Evolutionary conservation across 106 monocot species (phyloP), one percentile per base, ranked within the genome.

Genomic region (Hemerocallis citrina): DNA sequence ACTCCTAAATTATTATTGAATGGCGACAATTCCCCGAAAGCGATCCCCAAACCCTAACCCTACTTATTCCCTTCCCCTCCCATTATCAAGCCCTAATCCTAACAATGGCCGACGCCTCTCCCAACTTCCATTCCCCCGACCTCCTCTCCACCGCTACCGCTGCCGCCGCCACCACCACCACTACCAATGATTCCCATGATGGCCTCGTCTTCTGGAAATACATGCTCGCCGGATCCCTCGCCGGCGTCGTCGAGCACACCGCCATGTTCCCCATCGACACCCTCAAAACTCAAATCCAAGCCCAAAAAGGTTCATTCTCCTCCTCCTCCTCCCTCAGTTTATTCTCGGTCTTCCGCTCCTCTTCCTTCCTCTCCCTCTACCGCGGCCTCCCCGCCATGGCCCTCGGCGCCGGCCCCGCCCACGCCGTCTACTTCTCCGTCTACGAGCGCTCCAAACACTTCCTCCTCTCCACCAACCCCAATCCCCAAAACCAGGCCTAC

Each of bases 221-320:
- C 76, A 89, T 95, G 94, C 69, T 83, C 31, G 85, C 89, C 32
- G 94, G 94, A 15, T 89, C 89, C 65, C 56, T 89, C 54, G 94
- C 94, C 68, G 94, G 94, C 25, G 54, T 89, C 38, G 75, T 95
- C 41, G 94, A 95, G 60, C 94, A 95, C 81, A 78, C 78, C 35
- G 86, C 94, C 62, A 89, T 95, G 94, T 95, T 95, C 74, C 94
- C 94, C 29, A 72, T 95, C n/a, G 94, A 95, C 63, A 95, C 94
- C 25, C 56, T 95, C 45, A 95, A 95, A 73, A 95, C 94, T 5
- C 80, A 83, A 7, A 86, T 95, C 78, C 95, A 95, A 56, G 76
- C 80, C 23, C 62, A 52, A n/a, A n/a, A n/a, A n/a, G n/a, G n/a
- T n/a, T n/a, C n/a, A n/a, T n/a, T n/a, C 19, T 46, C 69, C 41